A percentile compares a stretch with the other conserved stretches of the same genome.
Evolutionary conservation across 306 rosid genomes (phyloP).

Genomic region (Trichosanthes cucumerina): DNA sequence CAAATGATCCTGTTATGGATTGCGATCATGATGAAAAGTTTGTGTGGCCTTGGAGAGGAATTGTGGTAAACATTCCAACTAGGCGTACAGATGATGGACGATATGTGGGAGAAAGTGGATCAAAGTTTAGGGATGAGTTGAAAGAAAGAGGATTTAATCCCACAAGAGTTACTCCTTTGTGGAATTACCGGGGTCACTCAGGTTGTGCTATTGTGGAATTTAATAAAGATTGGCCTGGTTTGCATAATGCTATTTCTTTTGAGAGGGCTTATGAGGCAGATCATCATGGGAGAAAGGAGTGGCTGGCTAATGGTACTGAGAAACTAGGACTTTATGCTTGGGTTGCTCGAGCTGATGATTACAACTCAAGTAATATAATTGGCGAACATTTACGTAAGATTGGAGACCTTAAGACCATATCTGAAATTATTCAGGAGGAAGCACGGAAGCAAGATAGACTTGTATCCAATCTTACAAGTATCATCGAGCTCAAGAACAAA

Average conservation of each 20-base stretch:
- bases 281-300: slow-evolving; percentile 65
- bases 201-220: slow-evolving; percentile 81
- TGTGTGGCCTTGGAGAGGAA: slow-evolving; percentile 94
- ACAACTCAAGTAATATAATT: slow-evolving; percentile 35
- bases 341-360: slow-evolving; percentile 86
- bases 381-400: slow-evolving; percentile 69
- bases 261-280: slow-evolving; percentile 72
- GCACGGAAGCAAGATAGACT: slow-evolving; percentile 57
- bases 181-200: slow-evolving; percentile 65
- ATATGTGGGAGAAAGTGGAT: slow-evolving; percentile 70
- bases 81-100: slow-evolving; percentile 49
- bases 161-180: slow-evolving; percentile 49
- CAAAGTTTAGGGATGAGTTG: slow-evolving; percentile 80
- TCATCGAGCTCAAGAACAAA: slow-evolving; percentile 51
- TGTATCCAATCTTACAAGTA: slow-evolving; percentile 51
- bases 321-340: slow-evolving; percentile 79
- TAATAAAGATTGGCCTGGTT: slow-evolving; percentile 70
- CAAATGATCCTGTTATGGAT: slow-evolving; percentile 31
- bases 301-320: slow-evolving; percentile 32
- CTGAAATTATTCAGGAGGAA: slow-evolving; percentile 75
- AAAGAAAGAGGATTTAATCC: slow-evolving; percentile 68
- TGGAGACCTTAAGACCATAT: slow-evolving; percentile 59
- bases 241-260: slow-evolving; percentile 65
- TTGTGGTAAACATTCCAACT: slow-evolving; percentile 79
- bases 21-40: slow-evolving; percentile 51